phyloP scores from a whole-genome alignment of 163 green algal genomes.

The Scenedesmus sp. region DNA sequence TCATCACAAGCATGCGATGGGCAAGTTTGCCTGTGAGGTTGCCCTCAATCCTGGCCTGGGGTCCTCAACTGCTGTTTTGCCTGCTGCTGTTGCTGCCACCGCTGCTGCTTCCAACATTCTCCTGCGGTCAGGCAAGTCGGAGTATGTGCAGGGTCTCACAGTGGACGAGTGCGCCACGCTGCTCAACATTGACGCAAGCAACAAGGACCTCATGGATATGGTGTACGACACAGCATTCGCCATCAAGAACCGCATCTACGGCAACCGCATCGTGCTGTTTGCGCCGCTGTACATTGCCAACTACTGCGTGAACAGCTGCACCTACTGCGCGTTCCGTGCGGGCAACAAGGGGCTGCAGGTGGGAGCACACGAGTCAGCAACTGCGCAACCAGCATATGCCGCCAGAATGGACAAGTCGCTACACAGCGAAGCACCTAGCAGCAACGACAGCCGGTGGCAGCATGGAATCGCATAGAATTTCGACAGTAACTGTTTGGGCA shows the following conservation, averaged over 20 bases:
- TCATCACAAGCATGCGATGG: too few species aligned
- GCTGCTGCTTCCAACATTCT: neutral
- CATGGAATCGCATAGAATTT: too few species aligned
- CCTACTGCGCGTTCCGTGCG: slow-evolving; percentile 79
- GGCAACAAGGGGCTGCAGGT: slow-evolving; percentile 71
- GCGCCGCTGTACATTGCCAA: slow-evolving; percentile 82
- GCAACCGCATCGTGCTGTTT: slow-evolving; percentile 86
- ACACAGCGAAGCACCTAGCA: too few species aligned
- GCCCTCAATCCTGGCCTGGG: too few species aligned
- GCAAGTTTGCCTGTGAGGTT: too few species aligned
- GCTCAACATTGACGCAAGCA: slow-evolving; percentile 75
- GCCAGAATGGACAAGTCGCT: too few species aligned
- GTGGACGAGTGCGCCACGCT: slow-evolving; percentile 79
- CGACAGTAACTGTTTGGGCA: too few species aligned
- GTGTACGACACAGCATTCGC: slow-evolving; percentile 80
- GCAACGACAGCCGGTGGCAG: too few species aligned
- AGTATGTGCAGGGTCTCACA: slow-evolving; percentile 77
- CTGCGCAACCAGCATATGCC: too few species aligned
- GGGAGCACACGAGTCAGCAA: neutral
- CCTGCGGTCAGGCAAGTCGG: slow-evolving; percentile 59
- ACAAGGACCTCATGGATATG: slow-evolving; percentile 65
- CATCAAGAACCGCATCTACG: slow-evolving; percentile 86
- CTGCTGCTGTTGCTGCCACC: neutral
- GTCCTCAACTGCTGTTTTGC: neutral
- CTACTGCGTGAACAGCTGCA: slow-evolving; percentile 83